These are phyloP conservation scores for Mycena olivaceomarginata DNA, from an alignment of 768 basidiomycete genomes.

Conservation along the genomic window DNA sequence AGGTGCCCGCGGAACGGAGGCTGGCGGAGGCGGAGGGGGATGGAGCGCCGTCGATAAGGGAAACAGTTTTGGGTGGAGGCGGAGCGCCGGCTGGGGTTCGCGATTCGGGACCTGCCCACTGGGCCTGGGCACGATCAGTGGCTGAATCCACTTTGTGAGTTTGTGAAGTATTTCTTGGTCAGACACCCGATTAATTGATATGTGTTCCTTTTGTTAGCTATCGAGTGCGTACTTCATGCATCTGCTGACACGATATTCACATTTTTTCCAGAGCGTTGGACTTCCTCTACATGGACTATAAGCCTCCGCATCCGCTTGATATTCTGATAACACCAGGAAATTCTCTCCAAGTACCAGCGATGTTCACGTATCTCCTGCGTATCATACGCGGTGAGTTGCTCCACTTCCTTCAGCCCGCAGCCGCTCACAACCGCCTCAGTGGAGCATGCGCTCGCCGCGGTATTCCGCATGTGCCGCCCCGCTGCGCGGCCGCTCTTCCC, in stretches of 20 bases:
- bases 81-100: slow-evolving; percentile 88
- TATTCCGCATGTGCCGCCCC: slow-evolving; percentile 78
- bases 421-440: slow-evolving; percentile 61
- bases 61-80: slow-evolving; percentile 72
- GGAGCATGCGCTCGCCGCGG: slow-evolving; percentile 77
- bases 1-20: slow-evolving; percentile 45
- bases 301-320: slow-evolving; percentile 87
- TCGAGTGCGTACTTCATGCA: slow-evolving; percentile 63
- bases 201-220: slow-evolving; percentile 53
- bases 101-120: slow-evolving; percentile 82
- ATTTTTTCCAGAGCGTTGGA: slow-evolving; percentile 80
- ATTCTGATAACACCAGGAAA: slow-evolving; percentile 81
- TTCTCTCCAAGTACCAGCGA: slow-evolving; percentile 91
- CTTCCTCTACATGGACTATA: slow-evolving; percentile 93
- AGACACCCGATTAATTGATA: not conserved
- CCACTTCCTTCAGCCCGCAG: not conserved
- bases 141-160: slow-evolving; percentile 89
- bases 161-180: not conserved
- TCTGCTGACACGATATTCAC: not conserved
- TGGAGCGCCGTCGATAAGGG: slow-evolving; percentile 42
- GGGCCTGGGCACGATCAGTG: slow-evolving; percentile 84
- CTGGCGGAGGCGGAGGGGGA: slow-evolving; percentile 47
- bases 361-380: slow-evolving; percentile 88
- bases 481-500: slow-evolving; percentile 71
- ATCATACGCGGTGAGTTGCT: slow-evolving; percentile 80